Evolutionary conservation across 225 moss, liverwort and hornwort species (phyloP), one percentile per base, ranked within the genome.

Genomic region (Polytrichum formosum): DNA sequence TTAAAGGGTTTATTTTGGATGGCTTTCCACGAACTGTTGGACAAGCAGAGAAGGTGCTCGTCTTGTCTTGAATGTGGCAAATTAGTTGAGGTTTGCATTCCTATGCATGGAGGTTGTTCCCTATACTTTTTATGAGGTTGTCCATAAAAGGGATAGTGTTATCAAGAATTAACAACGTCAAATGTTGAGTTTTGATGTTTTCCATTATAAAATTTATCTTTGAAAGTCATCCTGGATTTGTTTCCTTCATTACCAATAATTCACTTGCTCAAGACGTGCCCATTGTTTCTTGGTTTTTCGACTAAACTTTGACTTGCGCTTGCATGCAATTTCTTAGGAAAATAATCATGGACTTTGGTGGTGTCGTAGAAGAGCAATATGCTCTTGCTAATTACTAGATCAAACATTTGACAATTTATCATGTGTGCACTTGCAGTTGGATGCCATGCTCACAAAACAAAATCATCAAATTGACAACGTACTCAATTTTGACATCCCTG

Each of bases 1-100:
- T 68, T 3, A 87, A 90, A 61, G 90, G 90, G n/a, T 90, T 90
- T 72, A 81, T 90, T 35, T 74, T 90, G 6, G 85, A 90, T 28
- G 85, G 85, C 6, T 90, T 90, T 35, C 85, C 90, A 35, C 90
- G 87, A 28, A 90, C 87, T 18, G 82, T 87, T 56, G 76, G 67
- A 28, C 87, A 84, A 74, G 87, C 87, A 35, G 76, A 87, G 70
- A 90, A 87, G 77, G 82, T 77, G 20, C n/a, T 29, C 46, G 8
- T 69, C 16, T 17, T 28, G 23, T 56, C 28, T 55, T 21, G 3
- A 18, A 18, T 31, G 31, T 31, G 31, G 46, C 46, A 46, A 4
- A 46, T 46, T 4, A 46, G 13, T 16, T 46, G 46, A 46, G 31
- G 46, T 46, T 46, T 46, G 16, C 13, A 46, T 46, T 46, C 46